phyloP scores from a whole-genome alignment of 2,329 filamentous ascomycete species.

The Furcasterigmium furcatum region DNA sequence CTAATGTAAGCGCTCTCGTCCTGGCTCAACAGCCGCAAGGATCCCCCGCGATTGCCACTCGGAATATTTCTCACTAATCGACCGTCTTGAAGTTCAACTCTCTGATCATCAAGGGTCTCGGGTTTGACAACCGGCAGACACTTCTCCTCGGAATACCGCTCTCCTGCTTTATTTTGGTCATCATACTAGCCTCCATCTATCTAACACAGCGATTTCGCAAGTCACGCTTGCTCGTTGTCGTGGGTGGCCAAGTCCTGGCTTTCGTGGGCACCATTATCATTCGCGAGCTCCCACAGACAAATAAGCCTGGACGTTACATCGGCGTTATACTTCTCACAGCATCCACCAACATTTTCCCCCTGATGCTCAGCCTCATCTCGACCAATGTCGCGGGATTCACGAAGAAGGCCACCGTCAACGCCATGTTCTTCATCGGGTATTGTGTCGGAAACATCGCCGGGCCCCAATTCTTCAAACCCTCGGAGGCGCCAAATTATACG shows the following conservation, averaged over 20 bases:
- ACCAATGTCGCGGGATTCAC: slow-evolving; percentile 52
- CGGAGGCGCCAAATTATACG: slow-evolving; percentile 44
- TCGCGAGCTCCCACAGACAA: slow-evolving; percentile 11
- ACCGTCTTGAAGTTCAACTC: not conserved
- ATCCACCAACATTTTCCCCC: slow-evolving; percentile 35
- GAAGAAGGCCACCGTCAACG: slow-evolving; percentile 58
- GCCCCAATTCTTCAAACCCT: slow-evolving; percentile 47
- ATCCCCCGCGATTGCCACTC: not conserved
- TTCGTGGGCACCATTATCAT: slow-evolving; percentile 18
- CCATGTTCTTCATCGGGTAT: slow-evolving; percentile 59
- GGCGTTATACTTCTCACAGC: slow-evolving; percentile 47
- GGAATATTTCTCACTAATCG: not conserved
- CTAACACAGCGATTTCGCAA: not conserved
- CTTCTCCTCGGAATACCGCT: not conserved
- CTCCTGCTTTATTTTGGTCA: not conserved
- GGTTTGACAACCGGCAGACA: not conserved
- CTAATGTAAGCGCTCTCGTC: not conserved
- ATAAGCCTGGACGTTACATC: not conserved
- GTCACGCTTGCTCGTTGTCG: not conserved
- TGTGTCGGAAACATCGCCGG: slow-evolving; percentile 52
- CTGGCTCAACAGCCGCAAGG: no score
- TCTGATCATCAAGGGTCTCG: not conserved
- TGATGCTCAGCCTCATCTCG: slow-evolving; percentile 42
- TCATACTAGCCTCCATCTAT: not conserved
- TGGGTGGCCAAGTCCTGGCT: slow-evolving; percentile 4